Conservation (phyloP, 140 eudicot genomes). For the Bidens hawaiensis region DNA sequence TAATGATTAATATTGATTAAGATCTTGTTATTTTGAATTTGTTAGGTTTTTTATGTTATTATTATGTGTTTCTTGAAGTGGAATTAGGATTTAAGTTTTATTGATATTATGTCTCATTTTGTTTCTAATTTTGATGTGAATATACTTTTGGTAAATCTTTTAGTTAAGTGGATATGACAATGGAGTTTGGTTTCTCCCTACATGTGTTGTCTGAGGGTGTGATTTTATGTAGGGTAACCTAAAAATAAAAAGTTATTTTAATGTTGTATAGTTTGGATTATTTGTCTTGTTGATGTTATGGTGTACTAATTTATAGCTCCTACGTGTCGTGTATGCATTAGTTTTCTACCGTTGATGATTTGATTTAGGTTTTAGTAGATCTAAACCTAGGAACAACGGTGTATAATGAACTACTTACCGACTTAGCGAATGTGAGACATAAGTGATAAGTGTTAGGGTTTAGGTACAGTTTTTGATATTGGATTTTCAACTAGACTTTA, state of each 20-base stretch:
- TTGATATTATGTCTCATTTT: constrained; percentile 14
- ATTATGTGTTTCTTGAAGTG: constrained; percentile 13
- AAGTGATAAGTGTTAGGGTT: neutral
- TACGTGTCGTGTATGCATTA: neutral
- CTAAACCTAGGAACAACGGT: constrained; percentile 2
- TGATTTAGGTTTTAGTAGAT: neutral
- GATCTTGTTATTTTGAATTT: neutral
- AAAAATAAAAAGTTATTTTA: neutral
- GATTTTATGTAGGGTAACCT: constrained; percentile 39
- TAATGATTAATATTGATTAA: too few relatives aligned
- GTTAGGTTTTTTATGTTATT: neutral
- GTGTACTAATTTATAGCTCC: neutral
- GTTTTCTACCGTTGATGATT: neutral
- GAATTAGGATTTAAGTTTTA: neutral
- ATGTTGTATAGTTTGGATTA: constrained; percentile 2
- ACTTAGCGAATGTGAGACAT: neutral
- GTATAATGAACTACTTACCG: neutral
- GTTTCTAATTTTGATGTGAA: constrained; percentile 11
- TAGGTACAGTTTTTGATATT: neutral
- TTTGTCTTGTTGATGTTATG: neutral
- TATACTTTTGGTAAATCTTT: constrained; percentile 3
- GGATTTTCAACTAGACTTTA: neutral
- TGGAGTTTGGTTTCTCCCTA: constrained; percentile 20
- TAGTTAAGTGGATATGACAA: constrained; percentile 1
- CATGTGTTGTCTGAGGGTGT: constrained; percentile 26